Percentiles rank a stretch among this genome's conserved stretches.
Evolutionary conservation across 129 eudicot species (phyloP).

Genomic region (Smallanthus sonchifolius): DNA sequence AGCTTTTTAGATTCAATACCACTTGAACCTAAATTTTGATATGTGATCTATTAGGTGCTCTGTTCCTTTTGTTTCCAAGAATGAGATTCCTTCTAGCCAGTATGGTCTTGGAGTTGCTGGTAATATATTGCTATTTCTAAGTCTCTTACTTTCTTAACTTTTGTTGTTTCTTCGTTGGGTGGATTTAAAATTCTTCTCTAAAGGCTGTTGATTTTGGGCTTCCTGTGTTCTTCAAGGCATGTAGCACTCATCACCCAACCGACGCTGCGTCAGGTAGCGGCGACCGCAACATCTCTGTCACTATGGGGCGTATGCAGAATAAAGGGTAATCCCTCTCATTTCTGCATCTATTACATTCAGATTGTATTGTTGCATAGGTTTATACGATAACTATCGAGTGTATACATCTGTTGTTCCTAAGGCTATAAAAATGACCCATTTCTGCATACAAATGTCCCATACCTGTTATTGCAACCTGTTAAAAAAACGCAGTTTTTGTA

Average conservation of each 20-base stretch:
- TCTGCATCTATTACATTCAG: not conserved
- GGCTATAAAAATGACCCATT: too few species aligned
- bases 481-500: too few species aligned
- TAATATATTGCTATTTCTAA: slow-evolving; percentile 21
- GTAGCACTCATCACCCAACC: not conserved
- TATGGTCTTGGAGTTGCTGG: slow-evolving; percentile 76
- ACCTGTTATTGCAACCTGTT: too few species aligned
- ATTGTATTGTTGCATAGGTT: not conserved
- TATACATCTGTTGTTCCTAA: not conserved
- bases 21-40: not conserved
- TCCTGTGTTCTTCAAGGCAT: slow-evolving; percentile 13
- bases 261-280: slow-evolving; percentile 17
- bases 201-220: too few species aligned
- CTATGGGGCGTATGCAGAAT: slow-evolving; percentile 79
- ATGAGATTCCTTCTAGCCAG: slow-evolving; percentile 65
- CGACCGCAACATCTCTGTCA: slow-evolving; percentile 22
- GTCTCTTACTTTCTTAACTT: too few species aligned
- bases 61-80: slow-evolving; percentile 68
- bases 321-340: slow-evolving; percentile 32
- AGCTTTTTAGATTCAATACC: not conserved
- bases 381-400: not conserved
- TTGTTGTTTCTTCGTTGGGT: too few species aligned
- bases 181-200: too few species aligned
- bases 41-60: slow-evolving; percentile 64
- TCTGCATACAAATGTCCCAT: too few species aligned